Conservation (phyloP, 192 early-diverging fungal species). For the Coemansia sp. region DNA sequence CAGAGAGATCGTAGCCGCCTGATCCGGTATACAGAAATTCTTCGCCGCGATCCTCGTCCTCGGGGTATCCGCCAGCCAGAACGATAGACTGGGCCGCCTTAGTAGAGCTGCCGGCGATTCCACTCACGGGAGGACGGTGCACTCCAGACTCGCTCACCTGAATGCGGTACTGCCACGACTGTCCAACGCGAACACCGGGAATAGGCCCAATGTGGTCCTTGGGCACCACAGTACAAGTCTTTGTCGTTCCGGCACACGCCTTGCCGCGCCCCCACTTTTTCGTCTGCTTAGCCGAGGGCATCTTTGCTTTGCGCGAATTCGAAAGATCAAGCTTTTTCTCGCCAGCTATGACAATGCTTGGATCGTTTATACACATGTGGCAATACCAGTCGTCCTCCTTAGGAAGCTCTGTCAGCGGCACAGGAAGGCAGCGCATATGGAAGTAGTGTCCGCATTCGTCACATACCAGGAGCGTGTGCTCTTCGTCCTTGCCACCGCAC, state of each 20-base stretch:
- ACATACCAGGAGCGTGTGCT: slow-evolving; percentile 55
- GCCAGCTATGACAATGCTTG: slow-evolving; percentile 33
- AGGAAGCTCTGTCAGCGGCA: slow-evolving; percentile 39
- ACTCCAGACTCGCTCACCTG: slow-evolving; percentile 52
- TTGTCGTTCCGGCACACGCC: slow-evolving; percentile 49
- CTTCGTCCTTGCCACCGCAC: slow-evolving; percentile 56
- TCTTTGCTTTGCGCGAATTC: slow-evolving; percentile 44
- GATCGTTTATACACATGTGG: slow-evolving; percentile 50
- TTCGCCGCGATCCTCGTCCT: slow-evolving; percentile 62
- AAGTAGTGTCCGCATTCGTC: slow-evolving; percentile 58
- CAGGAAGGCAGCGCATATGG: slow-evolving; percentile 53
- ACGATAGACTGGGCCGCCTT: slow-evolving; percentile 60
- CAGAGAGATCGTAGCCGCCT: slow-evolving; percentile 58
- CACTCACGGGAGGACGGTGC: slow-evolving; percentile 61
- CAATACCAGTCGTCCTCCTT: slow-evolving; percentile 55
- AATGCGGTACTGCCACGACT: slow-evolving; percentile 54
- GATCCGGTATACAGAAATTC: slow-evolving; percentile 68
- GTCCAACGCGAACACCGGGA: slow-evolving; percentile 58
- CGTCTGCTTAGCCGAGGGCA: slow-evolving; percentile 54
- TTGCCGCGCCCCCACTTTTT: slow-evolving; percentile 58
- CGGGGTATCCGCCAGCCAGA: slow-evolving; percentile 60
- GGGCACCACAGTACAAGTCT: slow-evolving; percentile 41
- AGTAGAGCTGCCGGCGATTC: slow-evolving; percentile 55
- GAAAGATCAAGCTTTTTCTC: slow-evolving; percentile 45
- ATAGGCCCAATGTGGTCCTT: slow-evolving; percentile 53